Evolutionary conservation across 2,329 filamentous ascomycete species (phyloP).

Genomic region (Septoria petroselini): DNA sequence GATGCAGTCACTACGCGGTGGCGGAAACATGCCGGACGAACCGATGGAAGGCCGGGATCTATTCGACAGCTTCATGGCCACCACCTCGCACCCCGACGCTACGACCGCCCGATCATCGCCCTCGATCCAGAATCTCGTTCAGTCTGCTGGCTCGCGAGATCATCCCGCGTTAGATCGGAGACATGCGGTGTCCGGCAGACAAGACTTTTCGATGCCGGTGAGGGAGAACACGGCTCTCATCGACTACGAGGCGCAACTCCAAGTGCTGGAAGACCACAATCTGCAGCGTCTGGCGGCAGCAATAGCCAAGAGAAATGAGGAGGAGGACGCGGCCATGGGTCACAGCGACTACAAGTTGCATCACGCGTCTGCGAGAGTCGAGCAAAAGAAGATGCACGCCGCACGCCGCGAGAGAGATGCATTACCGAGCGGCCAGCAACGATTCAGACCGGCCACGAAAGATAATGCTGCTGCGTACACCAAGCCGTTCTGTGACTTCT

Average conservation of each 20-base stretch:
- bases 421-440: not conserved
- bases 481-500: slow-evolving; percentile 66
- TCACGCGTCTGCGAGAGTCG: too few species aligned
- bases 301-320: too few species aligned
- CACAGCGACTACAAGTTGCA: too few species aligned
- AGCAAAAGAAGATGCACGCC: too few species aligned
- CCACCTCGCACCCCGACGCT: not conserved
- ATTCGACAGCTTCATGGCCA: too few species aligned
- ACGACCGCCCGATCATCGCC: slow-evolving; percentile 15
- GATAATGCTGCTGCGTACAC: slow-evolving; percentile 33
- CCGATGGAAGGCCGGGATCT: too few species aligned
- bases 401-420: not conserved
- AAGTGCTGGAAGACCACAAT: not conserved
- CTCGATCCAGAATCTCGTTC: slow-evolving; percentile 13
- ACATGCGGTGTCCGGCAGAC: too few species aligned
- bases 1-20: slow-evolving; percentile 30
- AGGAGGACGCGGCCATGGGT: too few species aligned
- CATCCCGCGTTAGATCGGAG: too few species aligned
- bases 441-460: slow-evolving; percentile 27
- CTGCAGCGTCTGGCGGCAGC: too few species aligned
- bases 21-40: not conserved
- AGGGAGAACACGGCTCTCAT: not conserved
- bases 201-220: not conserved
- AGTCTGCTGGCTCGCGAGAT: too few species aligned
- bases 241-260: not conserved